Evolutionary conservation across 768 basidiomycete genomes (phyloP).

Genomic region (Rubroboletus satanas): DNA sequence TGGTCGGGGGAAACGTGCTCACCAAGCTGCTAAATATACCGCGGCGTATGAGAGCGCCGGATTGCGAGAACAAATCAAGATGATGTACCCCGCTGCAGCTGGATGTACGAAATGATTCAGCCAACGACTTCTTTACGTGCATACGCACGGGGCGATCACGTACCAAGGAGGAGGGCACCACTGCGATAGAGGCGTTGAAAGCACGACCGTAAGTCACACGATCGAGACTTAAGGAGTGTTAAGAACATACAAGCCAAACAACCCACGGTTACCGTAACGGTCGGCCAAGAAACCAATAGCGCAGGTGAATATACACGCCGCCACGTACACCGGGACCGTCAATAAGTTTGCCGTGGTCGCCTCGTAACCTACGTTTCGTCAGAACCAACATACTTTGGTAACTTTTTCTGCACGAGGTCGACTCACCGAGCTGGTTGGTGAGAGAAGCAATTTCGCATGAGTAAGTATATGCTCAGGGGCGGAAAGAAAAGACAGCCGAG

Average conservation of each 20-base stretch:
- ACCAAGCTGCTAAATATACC: conserved; percentile 68
- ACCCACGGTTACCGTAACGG: conserved; percentile 53
- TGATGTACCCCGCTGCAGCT: conserved; percentile 66
- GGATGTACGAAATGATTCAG: not conserved
- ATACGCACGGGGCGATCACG: not conserved
- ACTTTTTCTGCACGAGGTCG: not conserved
- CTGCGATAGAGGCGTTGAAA: conserved; percentile 8
- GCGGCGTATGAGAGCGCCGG: conserved; percentile 69
- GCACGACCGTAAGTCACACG: not conserved
- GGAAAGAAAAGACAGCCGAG: not conserved
- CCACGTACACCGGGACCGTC: conserved; percentile 72
- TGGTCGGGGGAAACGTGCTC: conserved; percentile 16
- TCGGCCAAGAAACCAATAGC: conserved; percentile 62
- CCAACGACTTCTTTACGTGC: not conserved
- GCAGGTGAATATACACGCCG: conserved; percentile 66
- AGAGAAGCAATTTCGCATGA: not conserved
- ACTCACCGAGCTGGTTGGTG: conserved; percentile 38
- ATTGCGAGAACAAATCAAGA: conserved; percentile 58
- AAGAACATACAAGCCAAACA: conserved; percentile 56
- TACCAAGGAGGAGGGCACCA: conserved; percentile 27
- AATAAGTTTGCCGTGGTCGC: conserved; percentile 73
- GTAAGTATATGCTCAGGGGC: not conserved
- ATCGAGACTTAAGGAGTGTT: not conserved
- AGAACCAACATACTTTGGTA: not conserved
- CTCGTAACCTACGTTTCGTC: conserved; percentile 45